A percentile compares a stretch with the other conserved stretches of the same genome.
These are phyloP conservation scores for Endotrypanum monterogeii DNA, from an alignment of 208 protist genomes.

Conservation along the genomic window DNA sequence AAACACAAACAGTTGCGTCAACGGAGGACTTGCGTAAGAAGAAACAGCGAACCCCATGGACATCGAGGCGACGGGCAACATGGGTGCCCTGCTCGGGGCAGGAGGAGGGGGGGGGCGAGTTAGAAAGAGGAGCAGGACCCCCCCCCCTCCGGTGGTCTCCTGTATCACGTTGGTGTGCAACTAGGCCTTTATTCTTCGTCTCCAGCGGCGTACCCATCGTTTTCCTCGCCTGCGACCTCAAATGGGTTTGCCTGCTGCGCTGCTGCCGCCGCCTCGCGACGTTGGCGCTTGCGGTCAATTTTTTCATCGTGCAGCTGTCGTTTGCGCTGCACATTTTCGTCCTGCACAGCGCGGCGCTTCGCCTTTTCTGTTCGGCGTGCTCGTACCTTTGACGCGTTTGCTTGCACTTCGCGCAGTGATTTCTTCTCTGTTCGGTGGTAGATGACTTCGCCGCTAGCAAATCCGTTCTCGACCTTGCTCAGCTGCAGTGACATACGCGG, in stretches of 20 bases:
- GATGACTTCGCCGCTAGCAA: slow-evolving; percentile 85
- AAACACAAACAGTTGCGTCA: not conserved
- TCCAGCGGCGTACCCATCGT: slow-evolving; percentile 61
- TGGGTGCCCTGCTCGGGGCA: not conserved
- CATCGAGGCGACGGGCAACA: not conserved
- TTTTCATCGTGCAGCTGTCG: slow-evolving; percentile 49
- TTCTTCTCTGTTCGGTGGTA: slow-evolving; percentile 77
- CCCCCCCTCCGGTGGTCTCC: not conserved
- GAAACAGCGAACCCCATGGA: not conserved
- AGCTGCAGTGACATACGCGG: slow-evolving; percentile 91
- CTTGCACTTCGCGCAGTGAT: slow-evolving; percentile 61
- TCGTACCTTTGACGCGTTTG: slow-evolving; percentile 74
- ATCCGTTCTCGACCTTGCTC: slow-evolving; percentile 90
- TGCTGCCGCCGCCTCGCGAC: slow-evolving; percentile 57
- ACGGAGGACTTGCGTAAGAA: not conserved
- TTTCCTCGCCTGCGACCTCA: slow-evolving; percentile 57
- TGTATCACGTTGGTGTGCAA: not conserved
- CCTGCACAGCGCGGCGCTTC: slow-evolving; percentile 75
- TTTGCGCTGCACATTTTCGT: slow-evolving; percentile 84
- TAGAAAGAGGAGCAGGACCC: not conserved
- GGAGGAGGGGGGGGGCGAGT: not conserved
- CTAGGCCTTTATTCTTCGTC: slow-evolving; percentile 30
- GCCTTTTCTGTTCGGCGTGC: slow-evolving; percentile 66
- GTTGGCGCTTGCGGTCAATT: slow-evolving; percentile 63
- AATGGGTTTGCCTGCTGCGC: slow-evolving; percentile 75